Base-by-base conservation (phyloP, 2,329 filamentous ascomycete genomes). In the Trichoderma sp. region DNA sequence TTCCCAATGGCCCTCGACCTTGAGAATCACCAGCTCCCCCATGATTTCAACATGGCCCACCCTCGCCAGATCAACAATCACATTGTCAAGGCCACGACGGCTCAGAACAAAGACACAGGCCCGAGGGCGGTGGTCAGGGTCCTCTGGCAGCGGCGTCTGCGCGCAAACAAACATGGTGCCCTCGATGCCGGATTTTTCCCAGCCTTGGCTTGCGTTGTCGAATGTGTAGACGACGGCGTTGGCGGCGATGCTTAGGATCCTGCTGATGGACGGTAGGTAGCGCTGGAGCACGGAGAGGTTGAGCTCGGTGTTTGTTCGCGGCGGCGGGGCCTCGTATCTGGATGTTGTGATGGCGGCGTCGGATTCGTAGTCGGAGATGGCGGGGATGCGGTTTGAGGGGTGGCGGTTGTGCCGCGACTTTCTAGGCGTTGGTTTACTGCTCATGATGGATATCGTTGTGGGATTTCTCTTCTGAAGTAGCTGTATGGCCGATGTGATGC, bases 121-220 rank as follows among this genome's bases (percentile, higher is more conserved):
- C 18, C 82, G 77, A 43, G 82, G 77, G 11, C 74, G 73, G 59
- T 81, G 76, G 24, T 51, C 74, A 56, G 73, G 70, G 32, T 78
- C 79, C 3, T 78, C 76, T 3, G 77, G 74, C 74, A 82, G 71
- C 71, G 80, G 84, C 73, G 80, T 78, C 76, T 87, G 85, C 72
- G 91, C 86, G 83, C 92, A 96, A 65, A 98, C 87, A 78, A 98
- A 99, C 72, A 98, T 83, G 14, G 93, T 92, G 49, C 96, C 96
- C 80, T 97, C 94, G 13, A 94, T 86, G 68, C 90, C 91, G 56
- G 87, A 87, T 83, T 96, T 97, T 77, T 96, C 91, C 96, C 96
- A 98, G 70, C 84, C 81, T 64, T 86, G 83, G 3, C 88, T 85
- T 5, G 84, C 80, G 58, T 87, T 84, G 71, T 85, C 87, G 81